These are phyloP conservation scores for Pseudocercospora musae DNA, from an alignment of 2,329 filamentous ascomycete species.

Conservation along the genomic window DNA sequence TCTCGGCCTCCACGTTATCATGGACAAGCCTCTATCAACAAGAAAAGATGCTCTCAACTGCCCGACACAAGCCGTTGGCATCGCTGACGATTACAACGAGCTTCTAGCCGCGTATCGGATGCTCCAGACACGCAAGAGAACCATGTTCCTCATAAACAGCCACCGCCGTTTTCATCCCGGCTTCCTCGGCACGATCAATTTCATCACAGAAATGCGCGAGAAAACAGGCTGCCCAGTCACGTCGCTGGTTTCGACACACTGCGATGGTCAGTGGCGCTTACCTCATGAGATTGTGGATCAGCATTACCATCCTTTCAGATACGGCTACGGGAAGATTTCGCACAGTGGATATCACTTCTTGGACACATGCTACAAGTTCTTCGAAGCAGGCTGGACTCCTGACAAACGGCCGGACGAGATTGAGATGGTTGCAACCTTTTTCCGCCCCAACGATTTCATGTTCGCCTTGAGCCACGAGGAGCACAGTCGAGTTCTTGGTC, in stretches of 20 bases:
- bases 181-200: background rate
- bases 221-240: background rate
- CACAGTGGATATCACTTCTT: slow-evolving; percentile 2
- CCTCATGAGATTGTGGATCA: background rate
- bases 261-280: slow-evolving; percentile 1
- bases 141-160: slow-evolving; percentile 1
- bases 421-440: background rate
- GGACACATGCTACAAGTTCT: slow-evolving; percentile 1
- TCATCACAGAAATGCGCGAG: background rate
- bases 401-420: background rate
- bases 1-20: background rate
- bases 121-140: background rate
- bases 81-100: background rate
- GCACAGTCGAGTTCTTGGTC: background rate
- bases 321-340: background rate
- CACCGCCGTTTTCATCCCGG: background rate
- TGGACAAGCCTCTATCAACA: background rate
- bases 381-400: background rate
- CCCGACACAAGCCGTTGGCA: background rate
- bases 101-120: background rate
- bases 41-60: background rate
- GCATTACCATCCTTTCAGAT: background rate
- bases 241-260: background rate
- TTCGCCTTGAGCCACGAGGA: background rate
- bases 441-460: background rate